Base-by-base conservation (phyloP, 768 basidiomycete genomes). In the Collybiopsis confluens region DNA sequence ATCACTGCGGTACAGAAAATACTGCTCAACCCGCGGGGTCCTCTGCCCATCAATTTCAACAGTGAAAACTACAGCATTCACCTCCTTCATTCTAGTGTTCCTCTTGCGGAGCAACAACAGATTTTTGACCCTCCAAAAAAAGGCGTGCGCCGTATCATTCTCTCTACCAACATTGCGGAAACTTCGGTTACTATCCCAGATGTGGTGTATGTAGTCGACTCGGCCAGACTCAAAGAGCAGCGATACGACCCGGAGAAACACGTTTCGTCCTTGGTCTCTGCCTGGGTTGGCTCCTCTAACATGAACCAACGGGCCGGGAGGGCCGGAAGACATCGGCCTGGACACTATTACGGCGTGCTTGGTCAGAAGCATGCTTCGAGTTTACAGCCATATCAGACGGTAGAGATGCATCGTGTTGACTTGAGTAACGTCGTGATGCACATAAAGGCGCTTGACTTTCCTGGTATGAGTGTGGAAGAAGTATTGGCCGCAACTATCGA, bases 141-240 rank as follows among this genome's bases (percentile, higher is more conserved):
- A 2, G 92, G 92, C 9, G 77, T 92, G 18, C 85, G 94, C 52
- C 83, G 94, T 23, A 77, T 98, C 63, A 96, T 98, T 59, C 76
- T 98, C 45, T 82, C 94, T 4, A 98, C 95, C 36, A 97, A 97
- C 65, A 93, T 97, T 42, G 94, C 94, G 11, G 95, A 98, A 70
- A 95, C 94, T 2, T 94, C 92, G 3, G 78, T 97, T 60, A 98
- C 95, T 3, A 96, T 98, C 59, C 93, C 93, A 1, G 91, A 96
- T 59, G 91, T 97, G 23, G 91, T 96, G 9, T 94, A 91, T 61
- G 95, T 98, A 27, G 84, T 98, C 41, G 96, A 98, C 63, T 80
- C 89, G 0, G 95, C 82, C 16, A 86, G 87, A 61, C 78, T 93
- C 63, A 97, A 97, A 69, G 90, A 95, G 68, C 82, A 89, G 62